These are phyloP conservation scores for Coemansia sp. DNA, from an alignment of 192 early-diverging fungal genomes.

Conservation along the genomic window DNA sequence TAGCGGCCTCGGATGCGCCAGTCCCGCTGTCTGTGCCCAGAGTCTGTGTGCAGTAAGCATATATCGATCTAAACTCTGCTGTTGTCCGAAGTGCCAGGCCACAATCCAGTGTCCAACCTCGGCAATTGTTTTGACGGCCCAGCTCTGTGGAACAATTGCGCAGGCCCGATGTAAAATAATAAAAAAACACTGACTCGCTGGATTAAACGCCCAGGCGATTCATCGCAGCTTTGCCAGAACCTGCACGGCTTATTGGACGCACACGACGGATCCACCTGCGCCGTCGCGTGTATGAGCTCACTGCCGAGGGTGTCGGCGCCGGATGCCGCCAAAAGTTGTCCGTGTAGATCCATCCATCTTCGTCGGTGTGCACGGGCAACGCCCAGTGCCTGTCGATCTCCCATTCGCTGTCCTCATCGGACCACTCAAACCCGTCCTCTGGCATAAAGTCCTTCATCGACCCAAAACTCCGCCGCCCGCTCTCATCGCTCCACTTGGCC, in stretches of 20 bases:
- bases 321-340: constrained; percentile 68
- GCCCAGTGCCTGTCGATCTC: constrained; percentile 56
- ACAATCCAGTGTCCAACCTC: neutral
- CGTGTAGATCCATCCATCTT: constrained; percentile 67
- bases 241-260: constrained; percentile 28
- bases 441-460: constrained; percentile 60
- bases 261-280: constrained; percentile 61
- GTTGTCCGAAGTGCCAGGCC: neutral
- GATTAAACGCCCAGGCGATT: neutral
- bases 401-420: constrained; percentile 57
- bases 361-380: constrained; percentile 50
- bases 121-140: neutral
- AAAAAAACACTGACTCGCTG: neutral
- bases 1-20: neutral
- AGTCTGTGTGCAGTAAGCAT: neutral
- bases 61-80: neutral
- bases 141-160: neutral
- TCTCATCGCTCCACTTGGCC: constrained; percentile 64
- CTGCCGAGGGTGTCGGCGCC: constrained; percentile 33
- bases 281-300: constrained; percentile 61
- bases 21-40: neutral
- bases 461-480: constrained; percentile 53
- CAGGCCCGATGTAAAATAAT: neutral
- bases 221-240: neutral
- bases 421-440: constrained; percentile 59